Evolutionary conservation across 352 stramenopile genomes (phyloP), one percentile per base, ranked within the genome.

Genomic region (Globisporangium viniferum): DNA sequence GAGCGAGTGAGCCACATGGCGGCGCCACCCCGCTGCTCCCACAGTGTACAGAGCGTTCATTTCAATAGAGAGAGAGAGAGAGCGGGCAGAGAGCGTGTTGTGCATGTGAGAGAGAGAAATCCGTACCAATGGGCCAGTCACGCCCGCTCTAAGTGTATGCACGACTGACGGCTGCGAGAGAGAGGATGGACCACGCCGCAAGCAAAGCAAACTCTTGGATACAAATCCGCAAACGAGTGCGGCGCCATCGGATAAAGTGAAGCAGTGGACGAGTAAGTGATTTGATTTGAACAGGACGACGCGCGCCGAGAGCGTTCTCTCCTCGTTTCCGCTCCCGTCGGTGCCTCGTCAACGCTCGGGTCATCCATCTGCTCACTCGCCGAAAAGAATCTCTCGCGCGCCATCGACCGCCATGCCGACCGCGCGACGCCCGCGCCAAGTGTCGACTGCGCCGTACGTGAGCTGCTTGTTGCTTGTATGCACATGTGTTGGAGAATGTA

Each of bases 391-490:
- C 44, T 51, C 44, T 51, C 44, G 18, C 44, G 44, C 44, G 44
- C 44, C 44, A 51, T 46, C 5, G 6, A 20, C 12, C 44, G 44
- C 18, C 44, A 61, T 61, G 55, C 55, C 55, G 55, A 10, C 55
- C 20, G 31, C 20, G 55, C 55, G 55, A 61, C 61, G 61, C 20
- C 58, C 18, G 18, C 44, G 44, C 44, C 44, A 59, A 27, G 33
- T 14, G 48, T 14, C 61, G n/a, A 66, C 31, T 20, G 48, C 12
- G n/a, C 31, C 48, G 61, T 66, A 59, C 48, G 61, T 63, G 12
- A 46, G 27, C 35, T 49, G 12, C 10, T 49, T 49, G 15, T 15
- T 49, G 41, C 7, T n/a, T 49, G 14, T 8, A n/a, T 49, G 41
- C 5, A 3, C 41, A 49, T 49, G 41, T n/a, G 15, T 49, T 49